Percentiles rank a stretch among this genome's conserved stretches.
phyloP scores from a whole-genome alignment of 768 basidiomycete species.

The Ephemerocybe angulata region DNA sequence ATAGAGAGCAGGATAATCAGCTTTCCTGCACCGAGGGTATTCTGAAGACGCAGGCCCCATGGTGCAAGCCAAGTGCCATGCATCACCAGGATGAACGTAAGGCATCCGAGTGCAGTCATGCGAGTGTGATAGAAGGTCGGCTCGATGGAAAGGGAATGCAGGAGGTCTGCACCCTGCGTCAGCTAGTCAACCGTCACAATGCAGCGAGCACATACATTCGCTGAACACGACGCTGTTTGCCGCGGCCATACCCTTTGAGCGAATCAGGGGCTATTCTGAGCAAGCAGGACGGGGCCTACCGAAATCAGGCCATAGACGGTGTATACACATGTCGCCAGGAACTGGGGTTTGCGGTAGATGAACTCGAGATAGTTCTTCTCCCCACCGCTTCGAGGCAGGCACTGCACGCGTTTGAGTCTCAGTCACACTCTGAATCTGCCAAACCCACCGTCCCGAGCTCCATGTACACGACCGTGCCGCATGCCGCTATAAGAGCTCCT shows the following conservation, averaged over 20 bases:
- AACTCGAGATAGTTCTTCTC: conserved; percentile 77
- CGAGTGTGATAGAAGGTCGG: conserved; percentile 48
- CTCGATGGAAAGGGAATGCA: conserved; percentile 48
- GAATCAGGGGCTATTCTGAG: neutral
- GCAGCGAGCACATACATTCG: conserved; percentile 50
- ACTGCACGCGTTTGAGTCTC: conserved; percentile 33
- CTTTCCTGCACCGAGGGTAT: conserved; percentile 59
- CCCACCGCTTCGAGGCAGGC: conserved; percentile 65
- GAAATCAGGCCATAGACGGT: conserved; percentile 55
- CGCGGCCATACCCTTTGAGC: conserved; percentile 51
- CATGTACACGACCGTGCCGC: conserved; percentile 69
- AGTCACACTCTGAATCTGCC: neutral
- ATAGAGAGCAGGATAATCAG: conserved; percentile 52
- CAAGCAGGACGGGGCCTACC: conserved; percentile 32
- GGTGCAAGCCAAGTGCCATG: conserved; percentile 49
- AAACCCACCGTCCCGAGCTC: conserved; percentile 64
- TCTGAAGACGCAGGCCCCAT: conserved; percentile 61
- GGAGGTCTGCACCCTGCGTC: conserved; percentile 42
- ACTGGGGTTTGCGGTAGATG: conserved; percentile 60
- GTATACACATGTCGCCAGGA: conserved; percentile 57
- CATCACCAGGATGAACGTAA: conserved; percentile 52
- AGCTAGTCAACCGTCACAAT: neutral
- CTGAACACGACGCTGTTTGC: conserved; percentile 65
- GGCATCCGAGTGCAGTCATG: conserved; percentile 49
- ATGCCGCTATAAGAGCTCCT: conserved; percentile 59